Evolutionary conservation across 208 protist genomes (phyloP).

Genomic region (Trypanosomatidae sp.): DNA sequence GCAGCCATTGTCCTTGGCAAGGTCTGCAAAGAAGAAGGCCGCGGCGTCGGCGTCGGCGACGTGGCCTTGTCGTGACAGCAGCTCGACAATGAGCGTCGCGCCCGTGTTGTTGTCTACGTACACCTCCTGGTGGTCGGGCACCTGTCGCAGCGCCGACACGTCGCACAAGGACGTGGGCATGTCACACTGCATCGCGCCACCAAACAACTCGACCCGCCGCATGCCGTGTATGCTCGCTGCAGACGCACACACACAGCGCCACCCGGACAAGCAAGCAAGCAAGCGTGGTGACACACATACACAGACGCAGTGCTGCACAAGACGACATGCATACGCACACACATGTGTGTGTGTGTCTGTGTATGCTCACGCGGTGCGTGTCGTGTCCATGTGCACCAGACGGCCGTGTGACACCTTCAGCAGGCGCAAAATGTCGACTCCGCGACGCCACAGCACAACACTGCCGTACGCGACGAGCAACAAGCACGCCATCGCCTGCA

Average conservation of each 20-base stretch:
- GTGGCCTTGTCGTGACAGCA: constrained; percentile 24
- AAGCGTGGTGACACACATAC: too few relatives aligned
- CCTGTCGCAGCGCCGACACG: constrained; percentile 50
- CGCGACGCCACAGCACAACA: constrained; percentile 17
- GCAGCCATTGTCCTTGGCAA: constrained; percentile 52
- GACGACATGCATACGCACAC: too few relatives aligned
- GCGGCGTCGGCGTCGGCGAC: constrained; percentile 28
- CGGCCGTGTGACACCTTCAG: constrained; percentile 51
- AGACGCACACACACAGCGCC: too few relatives aligned
- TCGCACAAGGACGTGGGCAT: constrained; percentile 23
- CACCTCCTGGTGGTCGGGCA: constrained; percentile 74
- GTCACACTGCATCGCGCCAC: constrained; percentile 40
- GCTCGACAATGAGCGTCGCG: constrained; percentile 49
- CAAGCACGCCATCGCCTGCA: constrained; percentile 34
- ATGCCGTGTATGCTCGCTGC: too few relatives aligned
- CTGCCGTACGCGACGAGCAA: constrained; percentile 44
- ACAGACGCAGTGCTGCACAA: too few relatives aligned
- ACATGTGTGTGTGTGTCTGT: constrained; percentile 2
- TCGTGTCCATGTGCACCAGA: constrained; percentile 7
- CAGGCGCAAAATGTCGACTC: constrained; percentile 36
- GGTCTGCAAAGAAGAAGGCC: constrained; percentile 45
- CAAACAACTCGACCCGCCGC: constrained; percentile 37
- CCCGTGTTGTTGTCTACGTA: constrained; percentile 36
- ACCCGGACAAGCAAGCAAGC: too few relatives aligned
- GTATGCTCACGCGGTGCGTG: not conserved